phyloP scores from a whole-genome alignment of 2,329 filamentous ascomycete genomes.

The Cladosporium phlei region DNA sequence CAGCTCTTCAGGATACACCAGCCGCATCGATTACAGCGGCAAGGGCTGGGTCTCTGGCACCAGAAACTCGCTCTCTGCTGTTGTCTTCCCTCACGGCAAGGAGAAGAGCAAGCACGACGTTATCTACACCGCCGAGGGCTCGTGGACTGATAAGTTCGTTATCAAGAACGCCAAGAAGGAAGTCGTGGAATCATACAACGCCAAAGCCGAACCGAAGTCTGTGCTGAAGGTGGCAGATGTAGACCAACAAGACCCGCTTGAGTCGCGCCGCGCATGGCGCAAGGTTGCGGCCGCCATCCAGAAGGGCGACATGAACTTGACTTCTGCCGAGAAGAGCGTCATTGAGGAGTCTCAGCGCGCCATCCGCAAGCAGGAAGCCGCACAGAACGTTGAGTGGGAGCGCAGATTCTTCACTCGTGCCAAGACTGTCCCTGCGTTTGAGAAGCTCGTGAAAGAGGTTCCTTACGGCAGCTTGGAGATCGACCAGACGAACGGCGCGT shows the following conservation, averaged over 20 bases:
- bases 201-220: conserved; percentile 50
- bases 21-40: conserved; percentile 88
- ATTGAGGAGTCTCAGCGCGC: conserved; percentile 87
- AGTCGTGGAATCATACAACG: conserved; percentile 43
- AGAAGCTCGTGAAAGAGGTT: conserved; percentile 45
- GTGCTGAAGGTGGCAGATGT: conserved; percentile 67
- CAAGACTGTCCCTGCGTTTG: conserved; percentile 40
- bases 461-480: conserved; percentile 46
- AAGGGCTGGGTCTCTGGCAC: conserved; percentile 94
- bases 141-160: conserved; percentile 81
- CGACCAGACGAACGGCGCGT: conserved; percentile 65
- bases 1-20: conserved; percentile 78
- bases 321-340: conserved; percentile 72
- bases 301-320: conserved; percentile 77
- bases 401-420: conserved; percentile 68
- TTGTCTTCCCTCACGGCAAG: conserved; percentile 63
- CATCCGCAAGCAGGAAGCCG: conserved; percentile 66
- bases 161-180: conserved; percentile 62
- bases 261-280: conserved; percentile 82
- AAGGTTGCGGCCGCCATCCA: conserved; percentile 78
- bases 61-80: conserved; percentile 83
- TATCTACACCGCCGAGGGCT: conserved; percentile 77
- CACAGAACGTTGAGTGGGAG: conserved; percentile 73
- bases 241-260: conserved; percentile 77
- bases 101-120: conserved; percentile 59